Evolutionary conservation across 768 basidiomycete genomes (phyloP).

Genomic region (Steccherinum ochraceum): DNA sequence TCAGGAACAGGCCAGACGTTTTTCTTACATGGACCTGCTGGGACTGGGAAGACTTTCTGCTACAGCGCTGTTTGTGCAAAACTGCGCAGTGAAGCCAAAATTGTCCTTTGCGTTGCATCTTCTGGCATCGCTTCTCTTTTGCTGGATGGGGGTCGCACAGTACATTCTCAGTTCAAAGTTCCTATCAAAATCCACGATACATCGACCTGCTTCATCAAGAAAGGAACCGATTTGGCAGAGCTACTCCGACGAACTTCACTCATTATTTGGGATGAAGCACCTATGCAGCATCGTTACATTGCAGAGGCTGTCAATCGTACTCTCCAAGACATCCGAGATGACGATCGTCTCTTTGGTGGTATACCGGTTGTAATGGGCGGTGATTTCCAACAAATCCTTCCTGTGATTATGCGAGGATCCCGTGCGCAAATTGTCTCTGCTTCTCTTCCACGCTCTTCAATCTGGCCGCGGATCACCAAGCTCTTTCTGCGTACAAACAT

Average conservation of each 20-base stretch:
- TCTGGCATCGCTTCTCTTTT: conserved; percentile 43
- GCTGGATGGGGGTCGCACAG: conserved; percentile 35
- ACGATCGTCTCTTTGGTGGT: conserved; percentile 32
- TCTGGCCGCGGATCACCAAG: conserved; percentile 31
- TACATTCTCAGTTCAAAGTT: conserved; percentile 43
- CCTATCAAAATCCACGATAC: conserved; percentile 29
- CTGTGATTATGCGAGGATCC: conserved; percentile 32
- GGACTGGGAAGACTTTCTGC: conserved; percentile 34
- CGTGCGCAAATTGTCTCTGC: conserved; percentile 32
- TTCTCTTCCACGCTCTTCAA: conserved; percentile 26
- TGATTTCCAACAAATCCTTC: conserved; percentile 42
- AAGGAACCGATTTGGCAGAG: not conserved
- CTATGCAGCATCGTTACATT: conserved; percentile 27
- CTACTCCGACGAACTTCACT: conserved; percentile 4
- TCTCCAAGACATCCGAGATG: conserved; percentile 25
- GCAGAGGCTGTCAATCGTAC: conserved; percentile 36
- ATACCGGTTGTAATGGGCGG: conserved; percentile 41
- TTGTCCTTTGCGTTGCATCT: conserved; percentile 43
- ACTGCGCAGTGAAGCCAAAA: conserved; percentile 20
- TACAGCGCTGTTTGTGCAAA: conserved; percentile 27
- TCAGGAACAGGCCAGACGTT: conserved; percentile 16
- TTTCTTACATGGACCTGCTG: conserved; percentile 35
- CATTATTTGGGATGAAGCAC: conserved; percentile 41
- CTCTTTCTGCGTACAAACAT: conserved; percentile 35
- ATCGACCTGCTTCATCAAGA: conserved; percentile 27